Conservation (phyloP, 495 filamentous ascomycete species). For the Hyaloscypha bicolor region DNA sequence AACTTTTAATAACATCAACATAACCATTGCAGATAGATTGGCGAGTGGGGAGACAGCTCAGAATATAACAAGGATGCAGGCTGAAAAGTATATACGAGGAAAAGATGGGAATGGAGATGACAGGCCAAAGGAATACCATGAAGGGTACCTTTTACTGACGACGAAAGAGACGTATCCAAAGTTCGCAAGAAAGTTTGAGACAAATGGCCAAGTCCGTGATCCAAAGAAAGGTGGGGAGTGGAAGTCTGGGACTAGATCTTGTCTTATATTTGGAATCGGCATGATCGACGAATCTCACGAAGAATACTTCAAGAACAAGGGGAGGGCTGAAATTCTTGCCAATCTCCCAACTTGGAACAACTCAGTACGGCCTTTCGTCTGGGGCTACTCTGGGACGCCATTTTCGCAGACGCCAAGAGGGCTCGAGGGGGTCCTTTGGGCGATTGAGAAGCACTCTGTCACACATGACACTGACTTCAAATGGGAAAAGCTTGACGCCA, state of each 20-base stretch:
- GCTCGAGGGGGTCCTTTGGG: conserved; percentile 18
- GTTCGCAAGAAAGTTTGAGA: background rate
- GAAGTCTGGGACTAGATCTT: background rate
- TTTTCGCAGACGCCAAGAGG: conserved; percentile 12
- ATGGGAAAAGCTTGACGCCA: background rate
- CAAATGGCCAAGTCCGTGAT: background rate
- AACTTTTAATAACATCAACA: background rate
- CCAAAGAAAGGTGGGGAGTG: background rate
- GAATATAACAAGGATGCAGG: background rate
- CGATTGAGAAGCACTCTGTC: conserved; percentile 13
- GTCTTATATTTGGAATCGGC: conserved; percentile 14
- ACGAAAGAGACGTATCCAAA: background rate
- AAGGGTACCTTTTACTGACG: background rate
- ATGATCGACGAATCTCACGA: conserved; percentile 23
- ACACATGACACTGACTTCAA: background rate
- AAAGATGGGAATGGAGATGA: background rate
- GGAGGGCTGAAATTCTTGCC: conserved; percentile 2
- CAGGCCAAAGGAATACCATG: background rate
- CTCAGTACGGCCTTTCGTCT: conserved; percentile 6
- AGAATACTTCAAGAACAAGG: conserved; percentile 11
- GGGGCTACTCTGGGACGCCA: conserved; percentile 25
- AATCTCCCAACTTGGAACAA: conserved; percentile 3
- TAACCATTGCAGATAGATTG: background rate
- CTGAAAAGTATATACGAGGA: background rate
- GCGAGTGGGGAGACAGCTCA: background rate